These are phyloP conservation scores for Bisporella sp. DNA, from an alignment of 2,329 filamentous ascomycete species.

Conservation along the genomic window DNA sequence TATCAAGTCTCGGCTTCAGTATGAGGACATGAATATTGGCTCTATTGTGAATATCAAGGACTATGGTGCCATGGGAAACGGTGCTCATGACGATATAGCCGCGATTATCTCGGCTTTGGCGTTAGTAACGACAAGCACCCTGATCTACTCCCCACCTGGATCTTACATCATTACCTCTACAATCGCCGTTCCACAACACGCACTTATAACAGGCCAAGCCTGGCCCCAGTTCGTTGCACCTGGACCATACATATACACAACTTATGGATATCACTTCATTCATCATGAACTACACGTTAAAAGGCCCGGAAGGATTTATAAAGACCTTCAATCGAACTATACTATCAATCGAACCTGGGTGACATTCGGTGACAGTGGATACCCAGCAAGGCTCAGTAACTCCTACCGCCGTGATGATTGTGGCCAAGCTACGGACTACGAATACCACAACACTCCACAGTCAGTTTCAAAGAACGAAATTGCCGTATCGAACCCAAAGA, in stretches of 20 bases:
- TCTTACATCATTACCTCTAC: not conserved
- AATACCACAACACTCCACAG: not conserved
- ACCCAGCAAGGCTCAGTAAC: slow-evolving; percentile 1
- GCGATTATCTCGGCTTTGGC: not conserved
- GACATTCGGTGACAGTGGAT: not conserved
- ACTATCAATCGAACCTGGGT: slow-evolving; percentile 4
- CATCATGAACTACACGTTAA: slow-evolving; percentile 4
- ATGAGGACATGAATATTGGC: not conserved
- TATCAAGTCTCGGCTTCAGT: not conserved
- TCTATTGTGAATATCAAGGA: not conserved
- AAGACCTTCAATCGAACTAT: slow-evolving; percentile 2
- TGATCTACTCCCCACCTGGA: not conserved
- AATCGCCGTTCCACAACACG: slow-evolving; percentile 12
- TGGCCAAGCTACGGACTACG: not conserved
- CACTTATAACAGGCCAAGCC: slow-evolving; percentile 28
- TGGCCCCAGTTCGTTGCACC: slow-evolving; percentile 31
- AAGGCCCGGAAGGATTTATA: slow-evolving; percentile 1
- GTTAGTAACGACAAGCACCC: not conserved
- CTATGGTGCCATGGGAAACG: not conserved
- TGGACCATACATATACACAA: slow-evolving; percentile 27
- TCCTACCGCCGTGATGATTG: not conserved
- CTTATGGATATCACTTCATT: not conserved
- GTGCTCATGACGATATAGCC: not conserved
- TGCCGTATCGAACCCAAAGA: slow-evolving; percentile 8
- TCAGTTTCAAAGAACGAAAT: not conserved